Conservation (phyloP, 257 asterid genomes). For the Solanum rostratum region DNA sequence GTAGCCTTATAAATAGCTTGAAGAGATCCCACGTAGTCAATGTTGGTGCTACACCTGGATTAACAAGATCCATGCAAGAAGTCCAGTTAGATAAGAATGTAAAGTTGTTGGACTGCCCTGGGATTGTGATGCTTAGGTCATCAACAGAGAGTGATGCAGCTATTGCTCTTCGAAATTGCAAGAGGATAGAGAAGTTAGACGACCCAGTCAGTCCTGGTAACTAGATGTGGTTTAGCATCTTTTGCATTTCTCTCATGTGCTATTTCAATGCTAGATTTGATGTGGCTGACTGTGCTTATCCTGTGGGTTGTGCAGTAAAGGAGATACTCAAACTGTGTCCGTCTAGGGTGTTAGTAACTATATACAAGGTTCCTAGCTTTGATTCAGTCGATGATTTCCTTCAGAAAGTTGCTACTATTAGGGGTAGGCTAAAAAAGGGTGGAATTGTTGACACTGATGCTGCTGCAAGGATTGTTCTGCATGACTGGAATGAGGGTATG, state of each 20-base stretch:
- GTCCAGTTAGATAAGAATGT: slow-evolving; percentile 81
- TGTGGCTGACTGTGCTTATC: neutral
- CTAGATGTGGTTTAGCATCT: neutral
- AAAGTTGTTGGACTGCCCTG: slow-evolving; percentile 83
- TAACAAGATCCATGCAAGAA: slow-evolving; percentile 94
- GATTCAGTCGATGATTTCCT: slow-evolving; percentile 83
- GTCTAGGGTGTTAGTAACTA: slow-evolving; percentile 41
- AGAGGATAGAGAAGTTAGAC: slow-evolving; percentile 87
- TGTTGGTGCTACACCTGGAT: slow-evolving; percentile 93
- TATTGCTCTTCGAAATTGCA: slow-evolving; percentile 90
- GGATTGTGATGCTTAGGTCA: slow-evolving; percentile 79
- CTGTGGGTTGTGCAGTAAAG: slow-evolving; percentile 42
- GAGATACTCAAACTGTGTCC: slow-evolving; percentile 91
- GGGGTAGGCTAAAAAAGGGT: slow-evolving; percentile 92
- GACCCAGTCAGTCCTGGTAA: slow-evolving; percentile 81
- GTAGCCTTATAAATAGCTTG: slow-evolving; percentile 88
- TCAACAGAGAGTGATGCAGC: slow-evolving; percentile 62
- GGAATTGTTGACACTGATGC: slow-evolving; percentile 75
- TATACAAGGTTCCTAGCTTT: slow-evolving; percentile 68
- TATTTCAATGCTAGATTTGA: neutral
- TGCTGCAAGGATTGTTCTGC: slow-evolving; percentile 85
- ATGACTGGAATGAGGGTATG: slow-evolving; percentile 93
- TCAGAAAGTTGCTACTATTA: slow-evolving; percentile 65
- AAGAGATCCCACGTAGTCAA: slow-evolving; percentile 84
- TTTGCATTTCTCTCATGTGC: neutral